Evolutionary conservation across 352 stramenopile species (phyloP).

Genomic region (Phytophthora pluvialis): DNA sequence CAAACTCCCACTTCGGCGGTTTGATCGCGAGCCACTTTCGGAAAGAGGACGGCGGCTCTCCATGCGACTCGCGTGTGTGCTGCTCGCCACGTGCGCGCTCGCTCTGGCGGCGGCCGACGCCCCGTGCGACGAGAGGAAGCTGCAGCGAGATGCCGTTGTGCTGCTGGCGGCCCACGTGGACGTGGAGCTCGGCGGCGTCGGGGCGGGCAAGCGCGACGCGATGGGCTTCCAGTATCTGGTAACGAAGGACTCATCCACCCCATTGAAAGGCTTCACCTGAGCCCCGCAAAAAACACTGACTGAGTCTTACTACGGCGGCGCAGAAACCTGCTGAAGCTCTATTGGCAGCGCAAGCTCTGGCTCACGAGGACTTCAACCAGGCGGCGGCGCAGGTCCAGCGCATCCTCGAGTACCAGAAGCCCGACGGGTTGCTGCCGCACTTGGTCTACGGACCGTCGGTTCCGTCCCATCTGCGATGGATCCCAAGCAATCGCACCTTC

Average conservation of each 20-base stretch:
- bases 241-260: neutral
- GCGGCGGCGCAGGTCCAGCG: slow-evolving; percentile 70
- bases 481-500: slow-evolving; percentile 74
- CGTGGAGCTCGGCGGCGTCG: slow-evolving; percentile 72
- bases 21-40: slow-evolving; percentile 8
- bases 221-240: slow-evolving; percentile 87
- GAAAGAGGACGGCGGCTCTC: neutral
- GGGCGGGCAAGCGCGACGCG: slow-evolving; percentile 46
- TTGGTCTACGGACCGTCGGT: slow-evolving; percentile 83
- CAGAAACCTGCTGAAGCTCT: slow-evolving; percentile 80
- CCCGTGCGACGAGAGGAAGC: slow-evolving; percentile 53
- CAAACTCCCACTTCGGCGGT: neutral
- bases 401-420: slow-evolving; percentile 66
- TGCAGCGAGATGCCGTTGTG: slow-evolving; percentile 51
- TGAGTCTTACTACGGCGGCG: neutral
- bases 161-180: slow-evolving; percentile 63
- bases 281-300: neutral
- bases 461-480: slow-evolving; percentile 50
- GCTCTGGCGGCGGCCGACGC: slow-evolving; percentile 11
- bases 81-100: slow-evolving; percentile 13
- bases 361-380: slow-evolving; percentile 75
- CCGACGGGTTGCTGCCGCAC: slow-evolving; percentile 65
- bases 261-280: too few species aligned
- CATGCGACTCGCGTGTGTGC: slow-evolving; percentile 8
- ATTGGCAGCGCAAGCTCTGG: slow-evolving; percentile 78